Evolutionary conservation across 306 rosid species (phyloP).

Genomic region (Castanospermum australe): DNA sequence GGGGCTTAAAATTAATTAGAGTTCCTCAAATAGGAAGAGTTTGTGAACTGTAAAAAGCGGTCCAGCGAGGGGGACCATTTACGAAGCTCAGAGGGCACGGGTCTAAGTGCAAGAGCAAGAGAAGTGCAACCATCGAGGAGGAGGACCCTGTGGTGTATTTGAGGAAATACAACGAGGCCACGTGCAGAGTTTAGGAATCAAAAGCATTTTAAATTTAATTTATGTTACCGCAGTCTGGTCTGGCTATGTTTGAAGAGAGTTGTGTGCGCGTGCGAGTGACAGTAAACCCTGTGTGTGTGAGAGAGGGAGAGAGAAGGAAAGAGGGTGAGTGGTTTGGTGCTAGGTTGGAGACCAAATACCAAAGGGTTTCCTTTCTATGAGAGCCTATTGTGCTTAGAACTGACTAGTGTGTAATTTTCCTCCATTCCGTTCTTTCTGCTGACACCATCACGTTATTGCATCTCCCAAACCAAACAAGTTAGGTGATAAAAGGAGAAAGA

Average conservation of each 20-base stretch:
- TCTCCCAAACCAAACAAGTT: no score
- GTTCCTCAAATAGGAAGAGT: no score
- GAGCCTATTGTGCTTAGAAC: slow-evolving; percentile 46
- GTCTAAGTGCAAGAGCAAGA: neutral
- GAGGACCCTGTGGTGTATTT: neutral
- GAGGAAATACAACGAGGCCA: neutral
- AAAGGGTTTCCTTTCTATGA: slow-evolving; percentile 11
- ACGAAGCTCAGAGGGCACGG: slow-evolving; percentile 29
- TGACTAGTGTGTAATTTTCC: slow-evolving; percentile 22
- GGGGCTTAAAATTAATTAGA: neutral
- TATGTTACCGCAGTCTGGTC: neutral
- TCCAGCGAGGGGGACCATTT: slow-evolving; percentile 42
- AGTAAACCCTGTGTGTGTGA: neutral
- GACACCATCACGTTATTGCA: slow-evolving; percentile 45
- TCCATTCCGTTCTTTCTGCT: slow-evolving; percentile 43
- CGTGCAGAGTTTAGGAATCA: neutral
- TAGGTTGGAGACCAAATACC: slow-evolving; percentile 25
- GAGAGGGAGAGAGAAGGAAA: neutral
- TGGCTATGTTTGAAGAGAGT: neutral
- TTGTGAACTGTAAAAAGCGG: slow-evolving; percentile 23
- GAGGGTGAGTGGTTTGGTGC: neutral
- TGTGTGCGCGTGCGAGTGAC: neutral
- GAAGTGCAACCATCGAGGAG: slow-evolving; percentile 15
- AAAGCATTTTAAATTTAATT: no score
- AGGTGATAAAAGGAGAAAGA: neutral